Evolutionary conservation across 129 eudicot genomes (phyloP), one percentile per base, ranked within the genome.

Genomic region (Saussurea involucrata): DNA sequence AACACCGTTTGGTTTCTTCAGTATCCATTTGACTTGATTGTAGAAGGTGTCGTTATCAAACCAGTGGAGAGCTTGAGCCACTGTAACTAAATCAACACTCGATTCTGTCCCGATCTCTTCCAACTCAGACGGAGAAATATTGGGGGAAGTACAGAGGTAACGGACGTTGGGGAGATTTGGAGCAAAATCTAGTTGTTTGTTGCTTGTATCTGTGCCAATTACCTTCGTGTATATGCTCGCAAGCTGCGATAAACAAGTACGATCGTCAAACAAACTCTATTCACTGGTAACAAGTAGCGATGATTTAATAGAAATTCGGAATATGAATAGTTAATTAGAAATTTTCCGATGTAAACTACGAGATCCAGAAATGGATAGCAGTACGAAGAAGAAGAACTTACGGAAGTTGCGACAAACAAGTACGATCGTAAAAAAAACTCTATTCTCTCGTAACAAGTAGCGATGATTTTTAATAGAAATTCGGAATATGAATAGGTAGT

Each of bases 1-100:
- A 9, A 92, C 85, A 5, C 98, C 98, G 27, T 83, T 28, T 13
- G 97, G 97, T 80, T 87, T 89, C 76, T 92, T 92, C 6, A 90
- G 90, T 1, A 84, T 66, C 75, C 82, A 49, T 53, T 80, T 87
- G 8, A 88, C 96, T 75, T 85, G 92, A 57, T 85, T 37, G 74
- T 88, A 90, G 74, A 93, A 93, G 2, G 66, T 49, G 3, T 89
- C 87, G 17, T 74, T 80, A 53, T 86, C 88, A 7, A 93, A 87
- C 96, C 96, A 90, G 66, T 93, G 98, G 24, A 93, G 75, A 17
- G 96, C 98, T 86, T 80, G 86, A 42, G 96, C 96, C 1, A 90
- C 42, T 13, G 92, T 85, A 3, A 93, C 92, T 7, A 93, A 75
- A 37, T 93, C 96, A 0, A 88, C 37, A 24, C 86, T 86, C 20